Percentiles rank a stretch among this genome's conserved stretches.
Conservation (phyloP, 2,329 filamentous ascomycete species). For the Mariannaea elegans region DNA sequence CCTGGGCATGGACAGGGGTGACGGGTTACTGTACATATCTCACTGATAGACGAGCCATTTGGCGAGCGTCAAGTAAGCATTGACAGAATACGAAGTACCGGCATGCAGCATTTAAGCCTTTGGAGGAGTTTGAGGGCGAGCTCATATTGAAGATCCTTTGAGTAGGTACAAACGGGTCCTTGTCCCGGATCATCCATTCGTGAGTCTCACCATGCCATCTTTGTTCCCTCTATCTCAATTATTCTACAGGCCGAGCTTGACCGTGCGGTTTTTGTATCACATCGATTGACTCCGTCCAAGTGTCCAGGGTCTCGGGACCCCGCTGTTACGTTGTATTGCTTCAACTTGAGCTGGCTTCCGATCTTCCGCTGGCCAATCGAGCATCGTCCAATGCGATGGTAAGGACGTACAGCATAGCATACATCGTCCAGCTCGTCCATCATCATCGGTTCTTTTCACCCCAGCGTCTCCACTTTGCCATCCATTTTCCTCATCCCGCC, state of each 20-base stretch:
- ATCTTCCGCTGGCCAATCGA: background rate
- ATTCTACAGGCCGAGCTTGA: background rate
- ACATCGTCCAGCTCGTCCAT: no score
- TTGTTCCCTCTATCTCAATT: background rate
- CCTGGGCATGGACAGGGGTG: background rate
- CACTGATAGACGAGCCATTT: constrained; percentile 3
- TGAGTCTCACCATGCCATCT: constrained; percentile 12
- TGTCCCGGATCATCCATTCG: constrained; percentile 18
- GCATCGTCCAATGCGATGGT: no score
- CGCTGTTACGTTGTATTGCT: constrained; percentile 13
- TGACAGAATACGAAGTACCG: background rate
- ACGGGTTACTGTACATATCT: no score
- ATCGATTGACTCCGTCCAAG: background rate
- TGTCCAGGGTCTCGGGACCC: background rate
- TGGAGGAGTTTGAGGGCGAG: constrained; percentile 4
- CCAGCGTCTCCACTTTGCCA: constrained; percentile 1
- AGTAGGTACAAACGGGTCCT: constrained; percentile 2
- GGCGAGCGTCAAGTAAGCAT: background rate
- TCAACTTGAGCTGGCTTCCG: background rate
- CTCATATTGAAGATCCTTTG: background rate
- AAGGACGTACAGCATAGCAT: no score
- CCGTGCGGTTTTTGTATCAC: background rate
- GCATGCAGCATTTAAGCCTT: background rate
- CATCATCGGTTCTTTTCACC: background rate
- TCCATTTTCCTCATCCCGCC: background rate